Percentiles rank a stretch among this genome's conserved stretches.
Evolutionary conservation across 208 protist species (phyloP).

Genomic region (Acanthamoeba triangularis): DNA sequence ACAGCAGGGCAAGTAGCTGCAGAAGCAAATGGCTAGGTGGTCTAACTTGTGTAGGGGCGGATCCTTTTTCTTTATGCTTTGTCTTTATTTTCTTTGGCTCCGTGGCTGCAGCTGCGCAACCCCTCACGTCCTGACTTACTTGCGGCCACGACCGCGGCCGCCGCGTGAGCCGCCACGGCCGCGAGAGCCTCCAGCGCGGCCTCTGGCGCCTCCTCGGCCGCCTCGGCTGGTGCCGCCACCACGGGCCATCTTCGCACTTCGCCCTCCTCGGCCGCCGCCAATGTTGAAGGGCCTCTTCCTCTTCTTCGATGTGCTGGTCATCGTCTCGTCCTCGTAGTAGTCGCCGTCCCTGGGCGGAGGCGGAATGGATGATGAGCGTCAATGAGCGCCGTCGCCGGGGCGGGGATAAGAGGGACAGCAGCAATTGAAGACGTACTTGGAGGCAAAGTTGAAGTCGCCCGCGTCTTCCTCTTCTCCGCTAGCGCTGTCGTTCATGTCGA

Average conservation of each 20-base stretch:
- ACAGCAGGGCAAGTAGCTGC: too few relatives aligned
- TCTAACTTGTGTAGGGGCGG: too few relatives aligned
- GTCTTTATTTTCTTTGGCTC: too few relatives aligned
- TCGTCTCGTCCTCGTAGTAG: constrained; percentile 52
- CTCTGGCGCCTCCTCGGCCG: background rate
- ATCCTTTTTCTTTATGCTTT: too few relatives aligned
- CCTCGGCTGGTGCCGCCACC: background rate
- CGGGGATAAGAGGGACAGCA: background rate
- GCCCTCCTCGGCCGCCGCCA: background rate
- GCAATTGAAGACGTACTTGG: background rate
- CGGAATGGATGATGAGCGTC: too few relatives aligned
- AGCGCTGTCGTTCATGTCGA: constrained; percentile 44
- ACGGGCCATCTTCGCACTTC: constrained; percentile 5
- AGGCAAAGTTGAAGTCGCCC: constrained; percentile 71
- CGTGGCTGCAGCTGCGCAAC: too few relatives aligned
- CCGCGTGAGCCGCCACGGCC: background rate
- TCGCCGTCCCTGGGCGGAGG: background rate
- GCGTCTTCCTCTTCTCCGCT: constrained; percentile 63
- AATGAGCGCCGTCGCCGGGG: background rate
- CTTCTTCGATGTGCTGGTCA: constrained; percentile 38
- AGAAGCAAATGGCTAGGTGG: too few relatives aligned
- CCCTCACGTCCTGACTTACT: background rate
- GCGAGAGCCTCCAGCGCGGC: background rate
- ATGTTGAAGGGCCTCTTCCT: constrained; percentile 47
- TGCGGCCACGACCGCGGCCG: background rate